Evolutionary conservation across 352 stramenopile species (phyloP), one percentile per base, ranked within the genome.

Genomic region (Pythium phragmitis): DNA sequence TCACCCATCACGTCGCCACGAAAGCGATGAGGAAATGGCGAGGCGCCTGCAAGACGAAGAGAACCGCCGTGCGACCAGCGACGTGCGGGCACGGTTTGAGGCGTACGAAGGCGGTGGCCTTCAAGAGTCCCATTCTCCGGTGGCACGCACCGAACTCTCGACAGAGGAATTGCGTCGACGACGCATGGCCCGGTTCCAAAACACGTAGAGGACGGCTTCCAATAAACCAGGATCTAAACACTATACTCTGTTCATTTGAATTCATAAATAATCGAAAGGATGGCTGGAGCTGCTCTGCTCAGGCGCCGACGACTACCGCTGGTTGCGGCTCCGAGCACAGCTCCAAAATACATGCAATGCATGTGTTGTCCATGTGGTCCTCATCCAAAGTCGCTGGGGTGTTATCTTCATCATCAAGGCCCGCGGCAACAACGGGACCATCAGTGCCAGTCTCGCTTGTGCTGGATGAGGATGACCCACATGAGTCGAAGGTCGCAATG

Each of bases 151-250:
- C 7, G 33, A 63, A 26, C 53, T 78, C 8, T 59, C 68, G 14
- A 46, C 50, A 14, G 69, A 79, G 12, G 72, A 79, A 23, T 58
- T 79, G 3, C 72, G 72, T 4, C 65, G 66, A 2, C 72, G 72
- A 13, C 68, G 72, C 14, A 19, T 79, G 36, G 63, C 67, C 13
- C 62, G 65, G 7, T 69, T 79, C 28, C 37, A 68, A 36, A 58
- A 70, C 36, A 61, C 48, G 26, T 69, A 60, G 30, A 53, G 37
- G 48, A 26, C 52, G 47, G 19, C 26, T 50, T 42, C 42, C 21
- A 30, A 28, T 26, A 19, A 23, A 56, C 33, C 14, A 34, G 8
- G 13, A 39, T 39, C 2, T 11, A 39, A 39, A 9, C 47, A 49
- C 19, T 48, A 37, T 49, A 14, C 4, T 33, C 7, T 17, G 39